Base-by-base conservation (phyloP, 2,329 filamentous ascomycete species). In the Aspergillus awamori region DNA sequence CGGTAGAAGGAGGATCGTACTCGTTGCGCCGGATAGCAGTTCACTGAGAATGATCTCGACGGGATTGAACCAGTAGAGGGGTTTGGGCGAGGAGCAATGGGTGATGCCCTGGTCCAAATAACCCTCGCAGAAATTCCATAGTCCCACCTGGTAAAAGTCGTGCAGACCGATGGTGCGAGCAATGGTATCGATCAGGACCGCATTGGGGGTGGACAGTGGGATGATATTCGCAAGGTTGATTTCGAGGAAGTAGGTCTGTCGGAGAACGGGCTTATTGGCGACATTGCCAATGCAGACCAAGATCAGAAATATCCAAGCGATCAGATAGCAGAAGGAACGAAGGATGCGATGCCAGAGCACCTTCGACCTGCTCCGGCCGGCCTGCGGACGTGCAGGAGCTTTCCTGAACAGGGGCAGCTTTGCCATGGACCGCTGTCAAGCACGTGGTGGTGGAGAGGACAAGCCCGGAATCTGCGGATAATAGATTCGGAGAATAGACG, bases 51-150 rank as follows among this genome's bases (percentile, higher is more conserved):
- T 80, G 67, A 97, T 92, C 60, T 89, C 81, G 45, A 97, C 89
- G 0, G 93, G 93, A 74, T 97, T 92, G 80, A 97, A 97, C 89
- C 91, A 96, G 79, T 91, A 98, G 59, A 93, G 81, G 7, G 82
- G 81, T 69, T 86, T 70, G 0, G 92, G 89, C 5, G 79, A 77
- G 7, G 90, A 93, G 78, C 94, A 98, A 64, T 80, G 79, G 0
- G 91, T 94, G 64, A 95, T 87, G 8, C 77, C 77, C 77, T 89
- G 82, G 68, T 85, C 83, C 59, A 86, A 81, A 76, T 93, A 96
- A 20, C 93, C 93, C 75, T 96, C 91, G 77, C 94, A 98, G 76
- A 90, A 97, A 62, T 88, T 89, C 94, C 94, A 98, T 43, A 97
- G 79, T 5, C 93, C 93, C 28, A 96, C 90, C 70, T 93, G 90